Evolutionary conservation across 495 filamentous ascomycete genomes (phyloP).

Genomic region (Trichoderma erinaceum): DNA sequence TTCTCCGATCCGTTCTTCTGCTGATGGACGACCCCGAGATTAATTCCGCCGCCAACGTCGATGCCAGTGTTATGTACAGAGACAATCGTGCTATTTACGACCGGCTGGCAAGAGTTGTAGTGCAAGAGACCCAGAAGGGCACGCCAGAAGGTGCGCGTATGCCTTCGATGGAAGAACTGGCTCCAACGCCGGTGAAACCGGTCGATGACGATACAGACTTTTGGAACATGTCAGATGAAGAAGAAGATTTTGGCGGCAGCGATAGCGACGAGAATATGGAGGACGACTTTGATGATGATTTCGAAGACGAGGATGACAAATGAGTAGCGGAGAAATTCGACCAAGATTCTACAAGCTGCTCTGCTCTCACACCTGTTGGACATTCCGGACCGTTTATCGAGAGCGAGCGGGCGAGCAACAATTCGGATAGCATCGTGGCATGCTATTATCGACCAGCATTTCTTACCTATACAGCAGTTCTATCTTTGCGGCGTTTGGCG

Average conservation of each 20-base stretch:
- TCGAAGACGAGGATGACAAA: constrained; percentile 45
- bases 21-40: constrained; percentile 92
- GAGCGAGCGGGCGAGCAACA: background rate
- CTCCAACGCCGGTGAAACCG: constrained; percentile 56
- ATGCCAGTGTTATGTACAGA: constrained; percentile 80
- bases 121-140: constrained; percentile 66
- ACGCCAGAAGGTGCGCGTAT: constrained; percentile 79
- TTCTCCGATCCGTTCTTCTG: constrained; percentile 87
- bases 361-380: background rate
- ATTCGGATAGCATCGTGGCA: background rate
- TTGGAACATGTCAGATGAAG: constrained; percentile 78
- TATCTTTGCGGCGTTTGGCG: constrained; percentile 2
- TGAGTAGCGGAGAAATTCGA: background rate
- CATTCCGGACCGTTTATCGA: background rate
- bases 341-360: background rate
- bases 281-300: constrained; percentile 42
- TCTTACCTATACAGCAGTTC: background rate
- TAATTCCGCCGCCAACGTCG: constrained; percentile 89
- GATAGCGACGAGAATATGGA: constrained; percentile 54
- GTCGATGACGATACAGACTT: constrained; percentile 68
- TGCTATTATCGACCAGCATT: background rate
- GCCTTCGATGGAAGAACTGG: constrained; percentile 63
- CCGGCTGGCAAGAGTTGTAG: constrained; percentile 57
- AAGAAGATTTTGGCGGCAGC: constrained; percentile 73
- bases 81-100: constrained; percentile 64